Evolutionary conservation across 2,329 filamentous ascomycete species (phyloP).

Genomic region (Aspergillus flavus): DNA sequence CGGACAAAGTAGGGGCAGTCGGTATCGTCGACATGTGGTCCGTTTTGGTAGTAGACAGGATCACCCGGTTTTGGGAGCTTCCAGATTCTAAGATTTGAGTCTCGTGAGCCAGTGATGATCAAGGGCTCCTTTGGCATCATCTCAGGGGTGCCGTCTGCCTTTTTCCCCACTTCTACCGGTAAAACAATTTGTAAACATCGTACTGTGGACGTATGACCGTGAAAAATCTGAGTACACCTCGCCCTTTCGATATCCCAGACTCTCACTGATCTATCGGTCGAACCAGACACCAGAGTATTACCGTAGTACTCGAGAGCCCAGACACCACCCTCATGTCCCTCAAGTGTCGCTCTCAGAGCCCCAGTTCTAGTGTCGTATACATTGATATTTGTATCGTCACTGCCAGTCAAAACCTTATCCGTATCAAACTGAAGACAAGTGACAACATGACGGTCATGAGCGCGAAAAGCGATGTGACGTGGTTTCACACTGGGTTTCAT

Average conservation of each 20-base stretch:
- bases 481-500: slow-evolving; percentile 81
- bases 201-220: slow-evolving; percentile 96
- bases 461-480: slow-evolving; percentile 91
- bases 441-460: slow-evolving; percentile 93
- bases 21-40: slow-evolving; percentile 68
- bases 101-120: slow-evolving; percentile 95
- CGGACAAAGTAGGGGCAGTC: slow-evolving; percentile 96
- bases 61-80: slow-evolving; percentile 82
- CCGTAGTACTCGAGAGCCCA: slow-evolving; percentile 98
- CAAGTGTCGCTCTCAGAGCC: slow-evolving; percentile 76
- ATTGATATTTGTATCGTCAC: slow-evolving; percentile 96
- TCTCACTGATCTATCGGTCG: slow-evolving; percentile 95
- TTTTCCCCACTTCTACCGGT: slow-evolving; percentile 75
- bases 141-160: slow-evolving; percentile 70
- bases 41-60: slow-evolving; percentile 75
- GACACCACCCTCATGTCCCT: slow-evolving; percentile 94
- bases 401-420: slow-evolving; percentile 96
- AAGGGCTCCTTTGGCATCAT: slow-evolving; percentile 94
- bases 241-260: slow-evolving; percentile 98
- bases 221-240: slow-evolving; percentile 90
- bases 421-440: slow-evolving; percentile 97
- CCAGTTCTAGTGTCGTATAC: slow-evolving; percentile 98
- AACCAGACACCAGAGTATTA: slow-evolving; percentile 92
- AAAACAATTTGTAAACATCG: slow-evolving; percentile 93
- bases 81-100: slow-evolving; percentile 94